Conservation (phyloP, 2,329 filamentous ascomycete genomes). For the Ophiostoma sp. region DNA sequence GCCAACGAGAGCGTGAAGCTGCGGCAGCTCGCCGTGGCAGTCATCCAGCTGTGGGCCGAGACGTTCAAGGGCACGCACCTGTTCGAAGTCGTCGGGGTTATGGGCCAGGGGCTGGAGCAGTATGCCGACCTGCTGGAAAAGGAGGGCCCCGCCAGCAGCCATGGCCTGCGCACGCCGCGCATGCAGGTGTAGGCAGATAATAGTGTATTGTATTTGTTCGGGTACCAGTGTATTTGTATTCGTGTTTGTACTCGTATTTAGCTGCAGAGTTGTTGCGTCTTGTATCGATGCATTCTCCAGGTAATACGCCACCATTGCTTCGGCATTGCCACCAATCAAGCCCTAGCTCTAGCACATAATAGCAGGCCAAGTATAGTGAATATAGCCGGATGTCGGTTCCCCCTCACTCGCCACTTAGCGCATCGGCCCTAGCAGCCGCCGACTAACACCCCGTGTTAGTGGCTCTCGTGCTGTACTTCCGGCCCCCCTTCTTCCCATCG, state of each 20-base stretch:
- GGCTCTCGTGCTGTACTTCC: neutral
- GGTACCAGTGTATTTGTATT: no score
- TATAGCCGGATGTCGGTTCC: neutral
- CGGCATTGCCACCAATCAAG: no score
- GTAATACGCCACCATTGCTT: no score
- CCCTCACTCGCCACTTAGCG: neutral
- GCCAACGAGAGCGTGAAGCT: slow-evolving; percentile 46
- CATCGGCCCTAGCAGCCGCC: neutral
- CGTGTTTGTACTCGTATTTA: no score
- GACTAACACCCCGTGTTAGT: slow-evolving; percentile 5
- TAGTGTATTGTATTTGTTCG: no score
- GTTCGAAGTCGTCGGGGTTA: slow-evolving; percentile 55
- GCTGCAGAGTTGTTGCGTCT: no score
- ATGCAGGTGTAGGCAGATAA: neutral
- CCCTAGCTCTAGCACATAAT: no score
- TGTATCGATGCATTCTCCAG: no score
- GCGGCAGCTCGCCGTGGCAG: slow-evolving; percentile 51
- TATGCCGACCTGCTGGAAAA: slow-evolving; percentile 51
- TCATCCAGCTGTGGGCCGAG: slow-evolving; percentile 56
- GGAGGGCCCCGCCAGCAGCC: neutral
- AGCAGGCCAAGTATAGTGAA: neutral
- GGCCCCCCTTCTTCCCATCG: neutral
- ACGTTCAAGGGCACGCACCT: slow-evolving; percentile 57
- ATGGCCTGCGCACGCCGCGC: slow-evolving; percentile 6
- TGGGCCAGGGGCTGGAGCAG: slow-evolving; percentile 52